phyloP scores from a whole-genome alignment of 129 eudicot species.

The Glebionis coronaria region DNA sequence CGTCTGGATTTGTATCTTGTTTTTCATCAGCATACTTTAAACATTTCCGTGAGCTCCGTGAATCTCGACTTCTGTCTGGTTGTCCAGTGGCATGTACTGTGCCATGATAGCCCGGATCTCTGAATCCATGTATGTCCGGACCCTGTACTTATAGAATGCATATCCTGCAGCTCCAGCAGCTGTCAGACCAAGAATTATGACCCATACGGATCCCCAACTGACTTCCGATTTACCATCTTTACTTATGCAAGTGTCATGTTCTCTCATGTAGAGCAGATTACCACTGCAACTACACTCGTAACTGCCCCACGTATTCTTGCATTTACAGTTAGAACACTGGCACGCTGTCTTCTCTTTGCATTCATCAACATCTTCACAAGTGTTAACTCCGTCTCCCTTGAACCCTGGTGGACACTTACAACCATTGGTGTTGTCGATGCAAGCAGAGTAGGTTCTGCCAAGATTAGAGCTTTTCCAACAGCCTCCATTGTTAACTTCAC shows the following conservation, averaged over 20 bases:
- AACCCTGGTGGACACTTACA: too few relatives aligned
- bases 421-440: too few relatives aligned
- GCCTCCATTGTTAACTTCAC: conserved; percentile 92
- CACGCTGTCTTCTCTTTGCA: conserved; percentile 83
- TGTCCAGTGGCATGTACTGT: conserved; percentile 97
- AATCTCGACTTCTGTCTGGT: conserved; percentile 68
- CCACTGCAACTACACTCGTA: conserved; percentile 84
- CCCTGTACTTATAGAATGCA: conserved; percentile 86
- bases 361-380: conserved; percentile 95
- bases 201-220: conserved; percentile 80
- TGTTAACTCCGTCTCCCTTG: too few relatives aligned
- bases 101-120: conserved; percentile 99
- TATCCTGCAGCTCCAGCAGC: conserved; percentile 69
- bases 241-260: conserved; percentile 92
- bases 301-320: conserved; percentile 96
- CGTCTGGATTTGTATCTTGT: conserved; percentile 14
- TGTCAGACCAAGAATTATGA: conserved; percentile 66
- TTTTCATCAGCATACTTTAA: conserved; percentile 21
- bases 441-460: conserved; percentile 90
- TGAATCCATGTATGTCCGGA: conserved; percentile 92
- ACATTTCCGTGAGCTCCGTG: conserved; percentile 53
- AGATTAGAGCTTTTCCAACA: conserved; percentile 76
- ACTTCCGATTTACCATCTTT: conserved; percentile 43
- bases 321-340: conserved; percentile 86
- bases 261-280: conserved; percentile 76